Evolutionary conservation across 2,329 filamentous ascomycete species (phyloP).

Genomic region (Huntiella savannae): DNA sequence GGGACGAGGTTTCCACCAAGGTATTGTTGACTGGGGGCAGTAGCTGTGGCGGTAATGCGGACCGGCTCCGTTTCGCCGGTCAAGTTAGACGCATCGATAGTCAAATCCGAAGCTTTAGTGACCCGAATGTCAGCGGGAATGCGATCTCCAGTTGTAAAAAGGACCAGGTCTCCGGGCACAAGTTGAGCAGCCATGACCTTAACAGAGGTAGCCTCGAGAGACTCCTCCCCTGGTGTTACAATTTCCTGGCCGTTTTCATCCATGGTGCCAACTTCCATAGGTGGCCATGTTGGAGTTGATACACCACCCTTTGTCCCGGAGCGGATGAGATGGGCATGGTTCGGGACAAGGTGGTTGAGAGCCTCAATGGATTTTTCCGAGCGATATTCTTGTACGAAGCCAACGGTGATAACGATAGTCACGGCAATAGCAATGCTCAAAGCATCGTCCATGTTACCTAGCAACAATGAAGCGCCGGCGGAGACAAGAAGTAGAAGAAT

Average conservation of each 20-base stretch:
- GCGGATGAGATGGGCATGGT: slow-evolving; percentile 87
- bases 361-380: slow-evolving; percentile 96
- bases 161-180: slow-evolving; percentile 78
- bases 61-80: slow-evolving; percentile 95
- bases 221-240: slow-evolving; percentile 40
- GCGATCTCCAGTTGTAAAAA: slow-evolving; percentile 89
- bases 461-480: slow-evolving; percentile 68
- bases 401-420: slow-evolving; percentile 89
- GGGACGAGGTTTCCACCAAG: neutral
- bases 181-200: slow-evolving; percentile 76
- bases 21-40: slow-evolving; percentile 9
- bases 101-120: slow-evolving; percentile 71
- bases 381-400: slow-evolving; percentile 91
- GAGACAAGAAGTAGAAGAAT: slow-evolving; percentile 84
- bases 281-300: slow-evolving; percentile 31
- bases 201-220: slow-evolving; percentile 52
- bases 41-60: slow-evolving; percentile 48
- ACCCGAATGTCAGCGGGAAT: slow-evolving; percentile 94
- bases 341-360: slow-evolving; percentile 79
- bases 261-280: slow-evolving; percentile 17
- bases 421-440: slow-evolving; percentile 91
- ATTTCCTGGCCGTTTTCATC: slow-evolving; percentile 25
- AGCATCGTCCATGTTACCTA: slow-evolving; percentile 88
- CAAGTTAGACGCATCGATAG: slow-evolving; percentile 90
- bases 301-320: slow-evolving; percentile 17